A percentile compares a stretch with the other conserved stretches of the same genome.
Evolutionary conservation across 352 stramenopile genomes (phyloP).

Genomic region (Thalassiosira hispida): DNA sequence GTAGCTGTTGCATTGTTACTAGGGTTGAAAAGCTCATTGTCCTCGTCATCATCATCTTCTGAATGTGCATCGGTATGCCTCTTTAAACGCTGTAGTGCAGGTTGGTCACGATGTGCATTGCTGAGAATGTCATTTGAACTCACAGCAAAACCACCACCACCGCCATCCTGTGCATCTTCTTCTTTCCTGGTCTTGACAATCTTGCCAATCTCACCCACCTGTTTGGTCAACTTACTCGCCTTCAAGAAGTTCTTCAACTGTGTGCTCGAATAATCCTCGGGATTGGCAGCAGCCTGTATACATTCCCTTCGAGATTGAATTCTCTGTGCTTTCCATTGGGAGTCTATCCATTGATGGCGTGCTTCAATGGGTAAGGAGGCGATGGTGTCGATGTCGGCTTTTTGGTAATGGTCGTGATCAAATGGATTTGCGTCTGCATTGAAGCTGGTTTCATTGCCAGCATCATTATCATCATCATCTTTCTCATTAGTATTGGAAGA

Average conservation of each 20-base stretch:
- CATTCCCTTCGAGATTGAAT: conserved; percentile 92
- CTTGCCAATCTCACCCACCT: conserved; percentile 73
- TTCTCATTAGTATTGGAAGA: conserved; percentile 26
- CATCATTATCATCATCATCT: conserved; percentile 22
- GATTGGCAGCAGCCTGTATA: conserved; percentile 93
- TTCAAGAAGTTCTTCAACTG: conserved; percentile 96
- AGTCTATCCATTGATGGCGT: conserved; percentile 93
- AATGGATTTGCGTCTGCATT: background rate
- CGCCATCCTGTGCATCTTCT: conserved; percentile 10
- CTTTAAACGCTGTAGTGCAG: conserved; percentile 17
- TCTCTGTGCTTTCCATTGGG: conserved; percentile 88
- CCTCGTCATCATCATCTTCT: conserved; percentile 20
- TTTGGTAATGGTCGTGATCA: conserved; percentile 8
- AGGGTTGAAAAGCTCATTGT: conserved; percentile 24
- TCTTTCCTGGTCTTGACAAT: conserved; percentile 32
- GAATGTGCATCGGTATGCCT: conserved; percentile 13
- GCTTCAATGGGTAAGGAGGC: conserved; percentile 89
- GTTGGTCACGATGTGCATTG: background rate
- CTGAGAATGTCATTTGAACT: background rate
- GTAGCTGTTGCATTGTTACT: background rate
- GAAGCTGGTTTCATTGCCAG: conserved; percentile 22
- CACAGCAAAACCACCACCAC: conserved; percentile 3
- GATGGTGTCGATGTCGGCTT: conserved; percentile 78
- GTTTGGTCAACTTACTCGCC: conserved; percentile 89
- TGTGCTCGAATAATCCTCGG: conserved; percentile 92